Percentiles rank a stretch among this genome's conserved stretches.
These are phyloP conservation scores for Ambrosiella xylebori DNA, from an alignment of 2,329 filamentous ascomycete species.

Conservation along the genomic window DNA sequence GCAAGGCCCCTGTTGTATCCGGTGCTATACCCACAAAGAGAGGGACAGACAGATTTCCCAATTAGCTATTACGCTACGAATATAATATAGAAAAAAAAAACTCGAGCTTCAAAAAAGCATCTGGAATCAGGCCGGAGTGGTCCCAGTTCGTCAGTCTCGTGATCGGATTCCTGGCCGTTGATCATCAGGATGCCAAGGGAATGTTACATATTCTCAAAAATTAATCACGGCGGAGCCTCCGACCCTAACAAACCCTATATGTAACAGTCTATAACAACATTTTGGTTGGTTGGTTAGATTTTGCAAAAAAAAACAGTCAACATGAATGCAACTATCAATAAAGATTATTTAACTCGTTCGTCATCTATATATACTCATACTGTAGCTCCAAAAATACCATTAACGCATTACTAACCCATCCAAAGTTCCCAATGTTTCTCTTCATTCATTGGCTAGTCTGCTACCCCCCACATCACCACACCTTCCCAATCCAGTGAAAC, in stretches of 20 bases:
- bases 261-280: background rate
- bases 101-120: no score
- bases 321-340: background rate
- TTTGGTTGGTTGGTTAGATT: background rate
- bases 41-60: background rate
- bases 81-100: no score
- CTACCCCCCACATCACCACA: background rate
- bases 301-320: background rate
- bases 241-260: background rate
- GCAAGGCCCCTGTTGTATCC: background rate
- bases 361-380: no score
- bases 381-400: background rate
- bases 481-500: background rate
- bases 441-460: no score
- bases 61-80: no score
- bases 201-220: background rate
- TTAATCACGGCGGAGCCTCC: background rate
- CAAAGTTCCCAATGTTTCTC: background rate
- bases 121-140: background rate
- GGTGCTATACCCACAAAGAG: background rate
- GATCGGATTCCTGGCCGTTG: background rate
- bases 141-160: background rate
- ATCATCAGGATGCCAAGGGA: background rate
- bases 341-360: no score
- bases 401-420: background rate